A percentile compares a stretch with the other conserved stretches of the same genome.
These are phyloP conservation scores for Mortierella sp. DNA, from an alignment of 371 early-diverging fungal species.

Conservation along the genomic window DNA sequence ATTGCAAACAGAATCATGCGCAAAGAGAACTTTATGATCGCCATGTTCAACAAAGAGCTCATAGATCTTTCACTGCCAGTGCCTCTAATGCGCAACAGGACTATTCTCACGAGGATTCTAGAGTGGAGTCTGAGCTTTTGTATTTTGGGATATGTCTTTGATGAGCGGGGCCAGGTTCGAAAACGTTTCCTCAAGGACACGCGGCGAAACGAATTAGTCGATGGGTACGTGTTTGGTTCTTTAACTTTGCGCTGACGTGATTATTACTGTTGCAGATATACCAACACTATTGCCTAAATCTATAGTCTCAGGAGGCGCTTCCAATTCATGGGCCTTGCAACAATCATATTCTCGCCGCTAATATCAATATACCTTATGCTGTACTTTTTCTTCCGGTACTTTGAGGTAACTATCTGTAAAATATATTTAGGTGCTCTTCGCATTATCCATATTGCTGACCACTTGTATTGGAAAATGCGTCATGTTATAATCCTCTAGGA, in stretches of 20 bases:
- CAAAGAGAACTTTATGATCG: conserved; percentile 97
- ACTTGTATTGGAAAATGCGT: background rate
- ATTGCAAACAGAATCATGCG: conserved; percentile 96
- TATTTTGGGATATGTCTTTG: conserved; percentile 88
- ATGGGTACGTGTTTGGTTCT: conserved; percentile 59
- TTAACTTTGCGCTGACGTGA: background rate
- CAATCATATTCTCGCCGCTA: conserved; percentile 89
- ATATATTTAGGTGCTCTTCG: background rate
- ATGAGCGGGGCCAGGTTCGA: conserved; percentile 84
- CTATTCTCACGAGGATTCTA: conserved; percentile 84
- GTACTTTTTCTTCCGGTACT: conserved; percentile 93
- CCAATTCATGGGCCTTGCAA: conserved; percentile 87
- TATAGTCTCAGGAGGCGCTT: conserved; percentile 86
- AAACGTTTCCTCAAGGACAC: conserved; percentile 81
- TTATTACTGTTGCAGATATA: background rate
- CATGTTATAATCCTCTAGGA: conserved; percentile 64
- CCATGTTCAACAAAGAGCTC: conserved; percentile 93
- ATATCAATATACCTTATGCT: conserved; percentile 85
- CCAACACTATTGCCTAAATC: background rate
- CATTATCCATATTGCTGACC: background rate
- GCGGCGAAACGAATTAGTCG: conserved; percentile 71
- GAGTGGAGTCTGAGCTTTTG: conserved; percentile 95
- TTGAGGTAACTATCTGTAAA: conserved; percentile 75
- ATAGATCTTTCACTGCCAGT: conserved; percentile 83
- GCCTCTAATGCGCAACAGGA: conserved; percentile 62